Conservation (phyloP, 768 basidiomycete species). For the Phlegmacium glaucopus region DNA sequence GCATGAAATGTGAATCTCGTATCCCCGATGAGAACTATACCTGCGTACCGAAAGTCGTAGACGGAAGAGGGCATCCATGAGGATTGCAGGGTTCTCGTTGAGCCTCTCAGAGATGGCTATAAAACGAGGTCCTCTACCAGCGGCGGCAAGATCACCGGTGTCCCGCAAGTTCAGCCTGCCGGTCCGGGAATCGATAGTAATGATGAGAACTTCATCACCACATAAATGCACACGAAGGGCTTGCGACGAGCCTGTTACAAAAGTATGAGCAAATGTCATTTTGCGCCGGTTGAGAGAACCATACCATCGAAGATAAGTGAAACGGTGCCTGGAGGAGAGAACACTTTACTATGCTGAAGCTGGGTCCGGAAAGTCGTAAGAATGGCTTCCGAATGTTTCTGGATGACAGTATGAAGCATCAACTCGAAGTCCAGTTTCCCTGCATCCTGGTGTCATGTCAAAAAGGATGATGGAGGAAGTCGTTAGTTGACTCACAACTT, state of each 20-base stretch:
- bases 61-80: constrained; percentile 54
- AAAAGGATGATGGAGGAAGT: neutral
- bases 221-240: constrained; percentile 70
- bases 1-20: neutral
- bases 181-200: constrained; percentile 77
- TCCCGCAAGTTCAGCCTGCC: constrained; percentile 78
- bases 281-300: constrained; percentile 6
- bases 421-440: constrained; percentile 72
- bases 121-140: constrained; percentile 69
- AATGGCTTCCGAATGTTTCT: constrained; percentile 62
- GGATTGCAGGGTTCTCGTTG: constrained; percentile 63
- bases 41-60: constrained; percentile 61
- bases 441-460: constrained; percentile 44
- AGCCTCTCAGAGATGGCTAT: constrained; percentile 52
- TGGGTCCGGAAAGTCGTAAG: constrained; percentile 53
- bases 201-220: constrained; percentile 69
- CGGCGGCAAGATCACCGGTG: constrained; percentile 75
- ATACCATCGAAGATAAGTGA: constrained; percentile 53
- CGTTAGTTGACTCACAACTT: constrained; percentile 47
- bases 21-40: neutral
- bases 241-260: constrained; percentile 43
- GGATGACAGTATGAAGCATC: constrained; percentile 59
- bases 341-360: constrained; percentile 55
- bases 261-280: neutral
- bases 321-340: constrained; percentile 60